Conservation (phyloP, 768 basidiomycete genomes). For the Suillus brevipes region DNA sequence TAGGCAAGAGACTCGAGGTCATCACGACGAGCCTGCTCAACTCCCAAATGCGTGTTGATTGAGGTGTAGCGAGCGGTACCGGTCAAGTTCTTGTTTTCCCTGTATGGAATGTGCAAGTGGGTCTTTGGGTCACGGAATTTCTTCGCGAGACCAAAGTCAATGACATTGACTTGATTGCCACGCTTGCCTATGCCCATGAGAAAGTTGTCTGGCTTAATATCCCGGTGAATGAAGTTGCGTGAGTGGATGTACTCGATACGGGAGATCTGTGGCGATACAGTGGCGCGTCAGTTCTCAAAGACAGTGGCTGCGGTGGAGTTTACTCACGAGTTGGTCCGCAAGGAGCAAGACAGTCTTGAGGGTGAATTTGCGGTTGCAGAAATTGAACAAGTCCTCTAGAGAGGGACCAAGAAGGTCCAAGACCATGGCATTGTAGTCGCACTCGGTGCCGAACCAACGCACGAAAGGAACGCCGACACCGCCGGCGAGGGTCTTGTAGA, state of each 20-base stretch:
- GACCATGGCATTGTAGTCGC: conserved; percentile 99
- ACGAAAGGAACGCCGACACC: conserved; percentile 99
- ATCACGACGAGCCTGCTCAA: conserved; percentile 97
- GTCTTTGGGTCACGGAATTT: conserved; percentile 99
- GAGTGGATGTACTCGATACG: conserved; percentile 99
- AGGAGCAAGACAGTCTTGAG: conserved; percentile 96
- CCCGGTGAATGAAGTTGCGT: conserved; percentile 95
- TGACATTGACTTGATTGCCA: conserved; percentile 99
- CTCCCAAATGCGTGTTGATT: conserved; percentile 98
- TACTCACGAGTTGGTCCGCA: conserved; percentile 90
- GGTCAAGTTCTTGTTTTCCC: conserved; percentile 99
- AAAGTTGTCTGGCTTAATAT: conserved; percentile 99
- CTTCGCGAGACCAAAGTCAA: conserved; percentile 98
- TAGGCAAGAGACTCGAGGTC: conserved; percentile 98
- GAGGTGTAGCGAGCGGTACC: conserved; percentile 99
- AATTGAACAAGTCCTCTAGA: conserved; percentile 90
- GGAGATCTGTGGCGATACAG: conserved; percentile 66
- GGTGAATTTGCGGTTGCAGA: conserved; percentile 96
- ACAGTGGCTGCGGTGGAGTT: conserved; percentile 11
- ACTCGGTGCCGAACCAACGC: conserved; percentile 92
- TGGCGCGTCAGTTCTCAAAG: conserved; percentile 45
- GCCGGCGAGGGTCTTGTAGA: conserved; percentile 97
- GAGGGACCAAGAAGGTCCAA: conserved; percentile 93
- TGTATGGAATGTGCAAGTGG: conserved; percentile 98
- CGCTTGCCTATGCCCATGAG: conserved; percentile 99